Evolutionary conservation across 2,329 filamentous ascomycete genomes (phyloP).

Genomic region (Botrytis medusae): DNA sequence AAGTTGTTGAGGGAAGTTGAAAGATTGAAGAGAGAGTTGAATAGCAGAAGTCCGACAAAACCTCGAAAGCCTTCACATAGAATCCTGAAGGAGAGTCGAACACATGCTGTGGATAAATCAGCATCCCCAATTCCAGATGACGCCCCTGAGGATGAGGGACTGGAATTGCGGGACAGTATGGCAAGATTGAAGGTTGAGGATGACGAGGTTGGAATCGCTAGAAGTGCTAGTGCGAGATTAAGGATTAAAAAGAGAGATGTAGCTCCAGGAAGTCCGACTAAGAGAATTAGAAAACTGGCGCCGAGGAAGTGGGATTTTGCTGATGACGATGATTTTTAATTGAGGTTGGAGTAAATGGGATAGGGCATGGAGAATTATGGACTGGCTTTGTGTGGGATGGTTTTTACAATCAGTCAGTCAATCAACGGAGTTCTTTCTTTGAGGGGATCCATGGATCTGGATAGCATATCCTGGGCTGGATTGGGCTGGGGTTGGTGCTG

Average conservation of each 20-base stretch:
- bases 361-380: background rate
- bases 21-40: constrained; percentile 64
- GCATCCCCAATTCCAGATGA: constrained; percentile 9
- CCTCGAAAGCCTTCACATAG: constrained; percentile 10
- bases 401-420: background rate
- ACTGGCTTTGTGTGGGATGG: background rate
- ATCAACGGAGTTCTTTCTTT: background rate
- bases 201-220: background rate
- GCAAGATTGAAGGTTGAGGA: constrained; percentile 6
- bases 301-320: constrained; percentile 38
- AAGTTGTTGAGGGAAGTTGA: constrained; percentile 64
- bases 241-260: background rate
- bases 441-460: background rate
- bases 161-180: constrained; percentile 10
- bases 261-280: constrained; percentile 28
- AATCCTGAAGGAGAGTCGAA: constrained; percentile 11
- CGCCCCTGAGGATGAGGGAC: constrained; percentile 23
- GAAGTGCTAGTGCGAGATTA: constrained; percentile 4
- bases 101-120: constrained; percentile 8
- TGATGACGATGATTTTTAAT: constrained; percentile 33
- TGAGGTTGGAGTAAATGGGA: background rate
- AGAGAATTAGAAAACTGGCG: constrained; percentile 37
- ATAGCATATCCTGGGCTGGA: background rate
- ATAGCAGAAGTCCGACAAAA: constrained; percentile 48
- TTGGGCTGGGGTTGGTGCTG: background rate